Conservation (phyloP, 306 rosid genomes). For the Lablab purpureus region DNA sequence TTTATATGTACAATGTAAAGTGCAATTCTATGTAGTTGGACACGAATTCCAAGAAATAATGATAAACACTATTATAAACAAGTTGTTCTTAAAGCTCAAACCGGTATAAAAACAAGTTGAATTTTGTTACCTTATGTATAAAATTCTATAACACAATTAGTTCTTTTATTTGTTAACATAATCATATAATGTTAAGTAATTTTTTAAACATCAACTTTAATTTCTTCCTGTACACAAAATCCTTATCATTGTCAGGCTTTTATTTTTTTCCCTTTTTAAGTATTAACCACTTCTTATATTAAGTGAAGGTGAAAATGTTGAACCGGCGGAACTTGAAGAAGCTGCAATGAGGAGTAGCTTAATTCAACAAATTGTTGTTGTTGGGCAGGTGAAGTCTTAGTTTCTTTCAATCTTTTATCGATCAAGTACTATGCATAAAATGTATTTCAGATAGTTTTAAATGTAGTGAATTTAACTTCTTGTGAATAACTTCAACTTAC, state of each 20-base stretch:
- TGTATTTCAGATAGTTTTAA: background rate
- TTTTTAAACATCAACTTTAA: background rate
- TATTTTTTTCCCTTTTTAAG: background rate
- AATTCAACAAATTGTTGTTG: conserved; percentile 84
- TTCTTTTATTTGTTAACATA: background rate
- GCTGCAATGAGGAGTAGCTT: conserved; percentile 83
- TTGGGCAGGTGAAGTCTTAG: conserved; percentile 79
- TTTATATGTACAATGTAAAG: too few relatives aligned
- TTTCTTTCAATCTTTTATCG: conserved; percentile 3
- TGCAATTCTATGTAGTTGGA: too few relatives aligned
- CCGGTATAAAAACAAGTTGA: background rate
- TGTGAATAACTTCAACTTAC: conserved; percentile 28
- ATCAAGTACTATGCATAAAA: conserved; percentile 19
- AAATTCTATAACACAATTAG: too few relatives aligned
- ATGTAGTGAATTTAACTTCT: conserved; percentile 20
- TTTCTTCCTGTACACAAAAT: conserved; percentile 2
- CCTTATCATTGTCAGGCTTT: background rate
- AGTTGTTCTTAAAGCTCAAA: conserved; percentile 9
- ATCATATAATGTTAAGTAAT: background rate
- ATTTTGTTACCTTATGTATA: conserved; percentile 18
- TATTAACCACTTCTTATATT: conserved; percentile 40
- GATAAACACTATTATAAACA: background rate
- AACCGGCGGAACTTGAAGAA: conserved; percentile 87
- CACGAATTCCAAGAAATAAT: too few relatives aligned
- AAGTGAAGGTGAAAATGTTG: conserved; percentile 89